Percentiles rank a stretch among this genome's conserved stretches.
phyloP scores from a whole-genome alignment of 2,329 filamentous ascomycete genomes.

The Herpotrichia juniperi region DNA sequence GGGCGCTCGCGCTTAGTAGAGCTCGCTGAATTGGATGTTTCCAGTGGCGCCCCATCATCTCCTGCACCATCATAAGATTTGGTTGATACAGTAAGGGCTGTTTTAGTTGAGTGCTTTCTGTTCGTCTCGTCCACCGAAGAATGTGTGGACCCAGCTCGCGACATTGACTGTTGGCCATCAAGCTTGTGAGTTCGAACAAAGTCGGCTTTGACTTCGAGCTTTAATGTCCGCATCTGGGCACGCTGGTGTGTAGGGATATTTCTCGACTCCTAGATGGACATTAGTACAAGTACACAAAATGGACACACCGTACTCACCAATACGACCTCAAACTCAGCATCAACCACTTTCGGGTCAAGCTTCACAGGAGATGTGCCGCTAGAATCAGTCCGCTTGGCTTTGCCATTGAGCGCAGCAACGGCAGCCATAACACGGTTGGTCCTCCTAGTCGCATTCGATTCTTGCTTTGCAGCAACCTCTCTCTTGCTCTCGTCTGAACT shows the following conservation, averaged over 20 bases:
- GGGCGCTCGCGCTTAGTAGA: constrained; percentile 56
- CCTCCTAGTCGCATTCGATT: constrained; percentile 44
- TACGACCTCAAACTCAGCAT: constrained; percentile 67
- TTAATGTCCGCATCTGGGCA: constrained; percentile 91
- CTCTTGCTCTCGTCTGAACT: constrained; percentile 35
- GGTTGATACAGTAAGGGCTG: constrained; percentile 49
- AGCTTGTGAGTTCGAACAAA: constrained; percentile 90
- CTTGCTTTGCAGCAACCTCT: constrained; percentile 16
- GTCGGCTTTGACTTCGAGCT: constrained; percentile 90
- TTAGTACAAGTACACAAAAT: constrained; percentile 10
- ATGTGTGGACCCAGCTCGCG: constrained; percentile 54
- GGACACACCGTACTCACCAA: constrained; percentile 64
- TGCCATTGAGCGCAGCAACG: constrained; percentile 67
- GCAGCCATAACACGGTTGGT: constrained; percentile 65
- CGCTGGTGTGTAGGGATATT: constrained; percentile 95
- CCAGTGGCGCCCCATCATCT: constrained; percentile 20
- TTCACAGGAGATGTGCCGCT: constrained; percentile 37
- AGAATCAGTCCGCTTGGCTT: constrained; percentile 46
- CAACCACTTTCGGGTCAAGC: constrained; percentile 61
- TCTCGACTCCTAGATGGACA: constrained; percentile 74
- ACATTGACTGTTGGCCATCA: constrained; percentile 57
- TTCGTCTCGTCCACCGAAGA: constrained; percentile 32
- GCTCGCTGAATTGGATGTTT: constrained; percentile 26
- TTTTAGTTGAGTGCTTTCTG: constrained; percentile 47
- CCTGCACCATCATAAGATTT: constrained; percentile 39